These are phyloP conservation scores for Colletotrichum sp. DNA, from an alignment of 2,329 filamentous ascomycete species.

Conservation along the genomic window DNA sequence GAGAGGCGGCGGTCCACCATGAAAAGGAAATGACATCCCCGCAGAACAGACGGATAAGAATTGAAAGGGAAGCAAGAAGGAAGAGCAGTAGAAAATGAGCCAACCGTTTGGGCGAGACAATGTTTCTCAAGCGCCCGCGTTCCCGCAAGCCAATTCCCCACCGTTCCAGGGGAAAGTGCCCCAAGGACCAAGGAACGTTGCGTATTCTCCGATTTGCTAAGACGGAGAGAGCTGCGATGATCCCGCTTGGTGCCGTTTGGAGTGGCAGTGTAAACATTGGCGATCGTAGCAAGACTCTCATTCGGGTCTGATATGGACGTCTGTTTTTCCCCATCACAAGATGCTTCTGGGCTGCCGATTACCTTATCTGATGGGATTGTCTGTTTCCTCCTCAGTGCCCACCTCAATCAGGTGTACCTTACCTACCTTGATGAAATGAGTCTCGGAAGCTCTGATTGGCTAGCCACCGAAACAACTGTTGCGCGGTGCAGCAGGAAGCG, in stretches of 20 bases:
- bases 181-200: background rate
- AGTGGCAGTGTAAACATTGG: background rate
- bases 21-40: background rate
- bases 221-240: background rate
- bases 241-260: background rate
- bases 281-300: background rate
- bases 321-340: background rate
- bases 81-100: background rate
- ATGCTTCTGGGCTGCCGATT: background rate
- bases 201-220: constrained; percentile 7
- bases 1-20: background rate
- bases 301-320: background rate
- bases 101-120: constrained; percentile 15
- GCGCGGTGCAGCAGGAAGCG: background rate
- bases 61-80: background rate
- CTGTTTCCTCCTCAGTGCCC: background rate
- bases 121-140: constrained; percentile 9
- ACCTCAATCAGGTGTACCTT: background rate
- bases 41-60: background rate
- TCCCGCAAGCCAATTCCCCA: constrained; percentile 17
- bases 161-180: background rate
- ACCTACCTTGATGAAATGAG: background rate
- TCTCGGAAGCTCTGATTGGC: background rate
- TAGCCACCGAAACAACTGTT: background rate
- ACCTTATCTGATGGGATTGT: background rate